Evolutionary conservation across 1,284 basidiomycete species (phyloP), one percentile per base, ranked within the genome.

Genomic region (Sanghuangporus sanghuang): DNA sequence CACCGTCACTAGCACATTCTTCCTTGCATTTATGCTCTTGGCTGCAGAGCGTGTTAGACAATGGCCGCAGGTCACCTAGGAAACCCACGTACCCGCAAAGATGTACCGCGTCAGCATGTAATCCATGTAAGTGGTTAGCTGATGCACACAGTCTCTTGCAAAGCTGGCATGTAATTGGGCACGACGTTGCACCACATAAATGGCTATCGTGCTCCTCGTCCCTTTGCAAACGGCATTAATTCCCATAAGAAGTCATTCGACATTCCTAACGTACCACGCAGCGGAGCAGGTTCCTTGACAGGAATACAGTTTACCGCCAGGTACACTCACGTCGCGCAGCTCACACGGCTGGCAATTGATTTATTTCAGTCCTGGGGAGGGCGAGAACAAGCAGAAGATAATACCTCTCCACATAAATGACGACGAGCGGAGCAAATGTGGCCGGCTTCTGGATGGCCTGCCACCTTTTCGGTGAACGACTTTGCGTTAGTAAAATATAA

Each of bases 401-500:
- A 48, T 64, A 82, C 85, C 74, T 80, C 72, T 35, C 83, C 83
- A 63, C 86, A 87, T n/a, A 77, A 77, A 66, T 87, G 85, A 1
- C 77, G 68, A 0, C 73, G 71, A 6, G 84, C 81, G 0, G 82
- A 78, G 68, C 85, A 87, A 55, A 80, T 61, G 66, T 87, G 85
- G 2, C 78, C 79, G 0, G 74, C 76, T 1, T 79, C 82, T 11
- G 62, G 44, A 61, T 85, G 81, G 44, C 73, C 73, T n/a, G 75
- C 73, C 12, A 77, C 70, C 82, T 83, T 67, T 6, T 18, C 16
- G 40, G 23, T 64, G 36, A 1, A 16, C 8, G 40, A 9, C 11
- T 39, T 35, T 4, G n/a, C 39, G 16, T 38, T 11, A 23, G 4
- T 9, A 1, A 49, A 8, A 39, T 49, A 7, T 46, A 14, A 2